Evolutionary conservation across 2,329 filamentous ascomycete genomes (phyloP), one percentile per base, ranked within the genome.

Genomic region (Diaporthe sp.): DNA sequence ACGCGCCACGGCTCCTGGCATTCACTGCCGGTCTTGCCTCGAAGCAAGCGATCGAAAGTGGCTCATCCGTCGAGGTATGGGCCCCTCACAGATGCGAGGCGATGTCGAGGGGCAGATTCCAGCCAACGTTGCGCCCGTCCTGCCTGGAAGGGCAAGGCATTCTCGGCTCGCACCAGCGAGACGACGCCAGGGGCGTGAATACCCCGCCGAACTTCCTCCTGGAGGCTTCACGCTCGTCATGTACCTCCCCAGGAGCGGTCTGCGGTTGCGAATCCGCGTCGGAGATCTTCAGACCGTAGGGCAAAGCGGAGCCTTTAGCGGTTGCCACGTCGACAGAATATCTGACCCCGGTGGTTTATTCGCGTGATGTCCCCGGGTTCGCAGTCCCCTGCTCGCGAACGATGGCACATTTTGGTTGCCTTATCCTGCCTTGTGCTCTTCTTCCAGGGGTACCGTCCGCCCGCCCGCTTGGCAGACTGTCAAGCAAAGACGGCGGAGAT

Each of bases 351-450:
- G 30, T 22, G 64, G 17, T 7, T 10, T 68, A 12, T 13, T 22
- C 19, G 45, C 15, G 30, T 38, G 30, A 50, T 28, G 10, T 4
- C 19, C 19, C 38, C 22, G 13, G 13, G n/a, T 38, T 6, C 47
- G 30, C 28, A n/a, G 13, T 40, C 15, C 33, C 30, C 12, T 38
- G 28, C 13, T 8, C 52, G 22, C 61, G 12, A 50, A 50, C 15
- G 10, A 35, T 28, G 28, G 30, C 19, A 35, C 30, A 25, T 38
- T 47, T 33, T 52, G 64, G 64, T 54, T 68, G 64, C 64, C 64
- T 68, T 57, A 13, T n/a, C 35, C 35, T 68, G 47, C 61, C 61
- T 66, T 15, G 47, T 54, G 8, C 30, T n/a, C n/a, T 54, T 68
- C 45, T 54, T 55, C 9, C 47, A 68, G 47, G 47, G 47, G 64